Conservation (phyloP, 2,329 filamentous ascomycete genomes). For the Tolypocladium endophyticum region DNA sequence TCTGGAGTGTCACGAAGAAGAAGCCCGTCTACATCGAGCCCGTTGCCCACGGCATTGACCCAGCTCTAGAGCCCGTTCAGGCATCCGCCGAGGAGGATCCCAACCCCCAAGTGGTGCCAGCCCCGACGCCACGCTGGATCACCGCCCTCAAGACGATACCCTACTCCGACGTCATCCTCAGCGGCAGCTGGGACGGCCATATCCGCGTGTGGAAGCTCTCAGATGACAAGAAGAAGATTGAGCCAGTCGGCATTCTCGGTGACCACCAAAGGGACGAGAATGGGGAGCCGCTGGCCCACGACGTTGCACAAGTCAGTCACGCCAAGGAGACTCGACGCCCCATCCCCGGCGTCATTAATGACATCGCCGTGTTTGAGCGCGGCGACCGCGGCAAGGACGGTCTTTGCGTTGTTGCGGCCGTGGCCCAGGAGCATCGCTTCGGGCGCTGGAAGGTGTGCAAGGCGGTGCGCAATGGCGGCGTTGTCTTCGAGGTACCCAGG, state of each 20-base stretch:
- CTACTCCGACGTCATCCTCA: conserved; percentile 82
- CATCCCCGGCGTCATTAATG: conserved; percentile 75
- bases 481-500: conserved; percentile 72
- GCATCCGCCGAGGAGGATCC: conserved; percentile 64
- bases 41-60: conserved; percentile 77
- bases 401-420: conserved; percentile 72
- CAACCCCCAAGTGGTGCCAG: conserved; percentile 46
- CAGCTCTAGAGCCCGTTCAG: conserved; percentile 53
- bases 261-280: conserved; percentile 12
- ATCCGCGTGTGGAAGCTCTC: conserved; percentile 78
- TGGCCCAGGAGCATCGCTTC: conserved; percentile 77
- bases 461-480: conserved; percentile 68
- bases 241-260: conserved; percentile 59
- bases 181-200: conserved; percentile 83
- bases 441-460: conserved; percentile 65
- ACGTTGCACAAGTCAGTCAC: conserved; percentile 11
- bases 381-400: conserved; percentile 68
- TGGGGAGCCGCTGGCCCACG: conserved; percentile 16
- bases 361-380: conserved; percentile 76
- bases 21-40: conserved; percentile 76
- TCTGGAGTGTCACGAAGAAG: conserved; percentile 91
- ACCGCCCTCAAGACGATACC: conserved; percentile 80
- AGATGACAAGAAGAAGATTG: conserved; percentile 70
- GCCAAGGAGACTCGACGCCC: conserved; percentile 5
- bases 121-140: conserved; percentile 72